phyloP scores from a whole-genome alignment of 305 asterid species.

The Nicotiana rustica region DNA sequence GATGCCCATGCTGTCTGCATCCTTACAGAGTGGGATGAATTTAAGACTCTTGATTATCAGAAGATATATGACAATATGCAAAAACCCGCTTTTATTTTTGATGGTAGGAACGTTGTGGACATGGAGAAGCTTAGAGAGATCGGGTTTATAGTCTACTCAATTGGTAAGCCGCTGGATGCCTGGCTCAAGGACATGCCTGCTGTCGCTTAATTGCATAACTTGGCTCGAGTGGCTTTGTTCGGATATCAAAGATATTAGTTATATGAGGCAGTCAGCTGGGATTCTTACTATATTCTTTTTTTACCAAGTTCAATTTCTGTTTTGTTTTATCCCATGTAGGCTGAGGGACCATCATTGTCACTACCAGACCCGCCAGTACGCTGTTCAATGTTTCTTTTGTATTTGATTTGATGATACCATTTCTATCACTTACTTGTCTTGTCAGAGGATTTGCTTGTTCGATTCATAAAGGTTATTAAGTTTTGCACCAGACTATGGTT shows the following conservation, averaged over 20 bases:
- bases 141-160: conserved; percentile 78
- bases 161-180: conserved; percentile 80
- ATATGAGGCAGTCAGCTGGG: conserved; percentile 31
- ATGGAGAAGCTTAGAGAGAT: conserved; percentile 69
- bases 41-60: conserved; percentile 79
- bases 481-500: not conserved
- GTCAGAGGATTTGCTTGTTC: conserved; percentile 17
- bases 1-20: conserved; percentile 87
- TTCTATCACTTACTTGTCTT: conserved; percentile 10
- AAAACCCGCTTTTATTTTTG: conserved; percentile 78
- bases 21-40: conserved; percentile 94
- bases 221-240: not conserved
- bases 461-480: conserved; percentile 26
- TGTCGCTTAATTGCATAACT: conserved; percentile 49
- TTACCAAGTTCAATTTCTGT: not conserved
- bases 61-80: conserved; percentile 80
- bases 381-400: conserved; percentile 3
- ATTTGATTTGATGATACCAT: not conserved
- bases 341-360: conserved; percentile 21
- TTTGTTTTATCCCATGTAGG: conserved; percentile 28
- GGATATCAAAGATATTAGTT: conserved; percentile 15
- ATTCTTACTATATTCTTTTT: not conserved
- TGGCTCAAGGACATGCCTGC: conserved; percentile 97
- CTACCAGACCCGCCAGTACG: not conserved
- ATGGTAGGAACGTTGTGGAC: conserved; percentile 69